Evolutionary conservation across 768 basidiomycete species (phyloP).

Genomic region (Termitomyces sp.): DNA sequence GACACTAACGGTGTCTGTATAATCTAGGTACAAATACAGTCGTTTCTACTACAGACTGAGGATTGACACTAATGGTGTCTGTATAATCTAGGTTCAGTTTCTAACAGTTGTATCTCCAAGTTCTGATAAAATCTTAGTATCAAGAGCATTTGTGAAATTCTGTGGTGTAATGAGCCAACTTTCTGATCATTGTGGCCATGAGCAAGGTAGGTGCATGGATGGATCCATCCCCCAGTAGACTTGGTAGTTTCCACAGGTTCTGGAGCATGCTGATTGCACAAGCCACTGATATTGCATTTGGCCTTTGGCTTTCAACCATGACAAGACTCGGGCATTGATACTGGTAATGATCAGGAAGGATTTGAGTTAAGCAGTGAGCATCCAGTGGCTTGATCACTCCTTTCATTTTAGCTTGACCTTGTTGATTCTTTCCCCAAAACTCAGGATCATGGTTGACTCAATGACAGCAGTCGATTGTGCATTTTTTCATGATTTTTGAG

Average conservation of each 20-base stretch:
- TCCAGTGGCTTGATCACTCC: not conserved
- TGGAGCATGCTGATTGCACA: not conserved
- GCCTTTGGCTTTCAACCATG: not conserved
- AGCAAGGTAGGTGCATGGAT: too few relatives aligned
- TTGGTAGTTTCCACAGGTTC: not conserved
- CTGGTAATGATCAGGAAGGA: not conserved
- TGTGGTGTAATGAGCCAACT: too few relatives aligned
- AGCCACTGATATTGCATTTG: not conserved
- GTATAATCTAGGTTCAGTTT: too few relatives aligned
- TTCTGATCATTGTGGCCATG: too few relatives aligned
- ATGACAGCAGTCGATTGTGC: constrained; percentile 18
- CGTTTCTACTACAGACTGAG: too few relatives aligned
- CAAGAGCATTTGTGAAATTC: too few relatives aligned
- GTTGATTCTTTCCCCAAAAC: constrained; percentile 1
- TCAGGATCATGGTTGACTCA: constrained; percentile 10
- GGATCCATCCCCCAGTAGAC: too few relatives aligned
- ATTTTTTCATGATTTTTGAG: constrained; percentile 21
- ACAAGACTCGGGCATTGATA: not conserved
- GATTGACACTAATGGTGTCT: too few relatives aligned
- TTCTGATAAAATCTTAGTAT: too few relatives aligned
- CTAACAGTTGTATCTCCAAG: too few relatives aligned
- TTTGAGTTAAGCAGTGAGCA: not conserved
- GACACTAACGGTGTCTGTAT: too few relatives aligned
- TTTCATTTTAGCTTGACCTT: not conserved
- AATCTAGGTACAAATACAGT: too few relatives aligned